Percentiles rank a stretch among this genome's conserved stretches.
Evolutionary conservation across 1,139 yeast genomes (phyloP).

Genomic region (Suhomyces chickasaworum): DNA sequence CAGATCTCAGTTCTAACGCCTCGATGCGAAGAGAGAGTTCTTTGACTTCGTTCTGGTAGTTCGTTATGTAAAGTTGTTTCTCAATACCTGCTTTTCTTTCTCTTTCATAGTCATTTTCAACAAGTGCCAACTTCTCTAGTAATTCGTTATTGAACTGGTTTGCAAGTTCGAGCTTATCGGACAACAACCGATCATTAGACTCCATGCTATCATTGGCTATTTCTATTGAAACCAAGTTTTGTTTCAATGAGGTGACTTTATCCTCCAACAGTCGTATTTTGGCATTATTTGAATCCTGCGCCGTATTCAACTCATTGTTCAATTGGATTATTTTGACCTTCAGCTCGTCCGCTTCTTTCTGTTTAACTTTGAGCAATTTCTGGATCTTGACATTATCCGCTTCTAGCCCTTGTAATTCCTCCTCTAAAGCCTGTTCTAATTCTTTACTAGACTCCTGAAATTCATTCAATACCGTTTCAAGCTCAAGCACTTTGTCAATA

Average conservation of each 20-base stretch:
- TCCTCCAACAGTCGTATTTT: conserved; percentile 25
- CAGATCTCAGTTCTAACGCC: conserved; percentile 12
- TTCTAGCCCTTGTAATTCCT: conserved; percentile 42
- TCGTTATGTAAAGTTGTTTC: conserved; percentile 35
- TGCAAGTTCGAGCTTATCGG: conserved; percentile 35
- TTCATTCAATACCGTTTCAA: conserved; percentile 41
- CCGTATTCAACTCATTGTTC: conserved; percentile 25
- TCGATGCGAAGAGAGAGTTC: conserved; percentile 24
- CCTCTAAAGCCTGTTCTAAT: conserved; percentile 47
- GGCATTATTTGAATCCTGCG: conserved; percentile 23
- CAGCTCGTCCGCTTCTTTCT: conserved; percentile 18
- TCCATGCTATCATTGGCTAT: conserved; percentile 46
- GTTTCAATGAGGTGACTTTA: conserved; percentile 27
- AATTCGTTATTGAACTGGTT: conserved; percentile 44
- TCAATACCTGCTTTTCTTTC: conserved; percentile 35
- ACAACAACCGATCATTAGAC: conserved; percentile 39
- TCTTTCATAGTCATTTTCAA: conserved; percentile 44
- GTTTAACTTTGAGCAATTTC: conserved; percentile 19
- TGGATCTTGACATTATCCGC: conserved; percentile 24
- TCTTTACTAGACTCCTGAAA: conserved; percentile 49
- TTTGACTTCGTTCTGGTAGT: conserved; percentile 36
- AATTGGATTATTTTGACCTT: conserved; percentile 19
- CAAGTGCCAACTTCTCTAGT: conserved; percentile 43
- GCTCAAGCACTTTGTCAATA: conserved; percentile 33
- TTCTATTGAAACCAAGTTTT: conserved; percentile 41